Base-by-base conservation (phyloP, 2,329 filamentous ascomycete species). In the Fusarium sublunatum region DNA sequence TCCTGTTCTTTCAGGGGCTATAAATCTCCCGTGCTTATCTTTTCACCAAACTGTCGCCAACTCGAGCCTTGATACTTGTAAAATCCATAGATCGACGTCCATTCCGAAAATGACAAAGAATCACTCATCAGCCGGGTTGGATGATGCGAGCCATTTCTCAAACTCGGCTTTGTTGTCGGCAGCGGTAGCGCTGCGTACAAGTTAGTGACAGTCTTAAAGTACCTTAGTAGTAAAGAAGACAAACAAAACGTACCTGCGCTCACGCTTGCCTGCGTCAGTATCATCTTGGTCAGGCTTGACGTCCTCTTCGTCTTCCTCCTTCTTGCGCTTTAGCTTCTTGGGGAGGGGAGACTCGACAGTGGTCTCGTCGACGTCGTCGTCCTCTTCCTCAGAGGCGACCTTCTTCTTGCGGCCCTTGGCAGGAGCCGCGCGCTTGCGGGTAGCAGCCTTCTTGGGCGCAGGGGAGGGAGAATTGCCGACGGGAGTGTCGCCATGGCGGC, bases 281-380 rank as follows among this genome's bases (percentile, higher is more conserved):
- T 62, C 43, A 28, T 13, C 25, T 22, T 51, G 22, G 8, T 70
- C 63, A 10, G 58, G 28, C 53, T 74, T 74, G 52, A 68, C 24
- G 2, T 32, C 31, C 6, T 48, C 31, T 0, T 44, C 10, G 5
- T 63, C 59, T 7, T 71, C 68, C 9, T 70, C 68, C 44, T 72
- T 65, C 25, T 65, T 63, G 22, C 45, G 60, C 71, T 78, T 78
- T 35, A 56, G 41, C 60, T 73, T 74, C 60, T 76, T 76, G 44
- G 50, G 22, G 12, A 43, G 45, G 6, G 73, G 67, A 22, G 62
- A 53, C 26, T 53, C 53, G 19, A 29, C 12, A 6, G 56, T 43
- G 8, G 46, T 47, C 7, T 52, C 60, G 4, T 56, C 54, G 9
- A 61, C 56, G 1, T 67, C 55, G 5, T 62, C 64, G 1, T 68